Evolutionary conservation across 805 yeast genomes (phyloP), one percentile per base, ranked within the genome.

Genomic region (Saturnispora dispora): DNA sequence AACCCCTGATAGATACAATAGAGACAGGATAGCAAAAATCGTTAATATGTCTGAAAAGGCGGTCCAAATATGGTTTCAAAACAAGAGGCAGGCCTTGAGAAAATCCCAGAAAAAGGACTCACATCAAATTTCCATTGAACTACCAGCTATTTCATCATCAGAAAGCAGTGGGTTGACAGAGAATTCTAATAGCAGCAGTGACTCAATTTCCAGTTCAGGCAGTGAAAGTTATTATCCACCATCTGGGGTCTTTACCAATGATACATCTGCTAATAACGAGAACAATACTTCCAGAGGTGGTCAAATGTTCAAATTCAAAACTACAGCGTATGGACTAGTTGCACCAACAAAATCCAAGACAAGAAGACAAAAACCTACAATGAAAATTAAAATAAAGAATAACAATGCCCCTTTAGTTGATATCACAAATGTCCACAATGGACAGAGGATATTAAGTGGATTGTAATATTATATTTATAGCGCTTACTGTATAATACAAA

Each of bases 31-130:
- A 57, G 96, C 98, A 4, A 67, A 71, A 30, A 78, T 74, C 57
- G 95, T 93, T 40, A 82, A 82, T 58, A 93, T 93, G 98, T 81
- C 91, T n/a, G 97, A 90, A 67, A 88, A 90, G 66, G 96, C 97
- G 2, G 96, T 93, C 35, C 99, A 93, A 71, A 88, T 91, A 56
- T 93, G 99, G 99, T 93, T 93, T 71, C 99, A 93, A 70, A 93
- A 93, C 69, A 86, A 82, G 67, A 79, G 99, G 67, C 97, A 91
- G 68, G 77, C 90, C 36, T 84, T 56, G 77, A 89, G 61, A 79
- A 82, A 59, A 57, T 32, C 17, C 36, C 40, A 27, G 25, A 58
- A 56, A 32, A 36, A 40, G 28, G 36, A 35, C 33, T 27, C 18
- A 25, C 25, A 32, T 46, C 46, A 36, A 43, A 35, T 7, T n/a